Base-by-base conservation (phyloP, 192 early-diverging fungal genomes). In the Coemansia sp. region DNA sequence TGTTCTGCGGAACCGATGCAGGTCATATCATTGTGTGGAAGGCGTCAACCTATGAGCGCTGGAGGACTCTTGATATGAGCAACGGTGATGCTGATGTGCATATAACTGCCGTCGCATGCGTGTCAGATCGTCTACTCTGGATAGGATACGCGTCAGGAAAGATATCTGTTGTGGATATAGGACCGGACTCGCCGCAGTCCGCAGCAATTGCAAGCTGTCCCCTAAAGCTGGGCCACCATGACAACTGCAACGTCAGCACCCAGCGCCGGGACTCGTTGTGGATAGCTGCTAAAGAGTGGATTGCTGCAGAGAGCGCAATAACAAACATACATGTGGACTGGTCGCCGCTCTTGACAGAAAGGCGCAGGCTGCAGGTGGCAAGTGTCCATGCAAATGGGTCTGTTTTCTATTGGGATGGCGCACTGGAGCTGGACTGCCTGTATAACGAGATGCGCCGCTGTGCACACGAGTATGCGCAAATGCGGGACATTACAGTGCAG, bases 401-500 rank as follows among this genome's bases (percentile, higher is more conserved):
- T 1, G 72, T 78, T 41, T 74, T 58, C 63, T 83, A 73, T 65
- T 83, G 81, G 81, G 81, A 83, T 49, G 81, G 77, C 18, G 46
- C 62, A 58, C 70, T 83, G 64, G 64, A 64, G 7, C 54, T 63
- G 52, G 72, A 78, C 65, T 51, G 58, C 5, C 70, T 68, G 87
- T 87, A 87, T 45, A 69, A 81, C 39, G 84, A 88, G 69, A 84
- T 95, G 83, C 71, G 82, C 26, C 71, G 83, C 2, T 86, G 85
- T 26, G 87, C 87, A 58, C 63, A 70, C 51, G 85, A 89, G 42
- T 93, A 88, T 64, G 87, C 87, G 41, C 80, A 65, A 8, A 90
- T 88, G 77, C 84, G 87, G 21, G 83, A 89, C 26, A 59, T 93
- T 12, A 83, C 87, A 9, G 77, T 97, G 26, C 80, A 95, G 60